phyloP scores from a whole-genome alignment of 1,284 basidiomycete genomes.

The Coriolopsis trogii region DNA sequence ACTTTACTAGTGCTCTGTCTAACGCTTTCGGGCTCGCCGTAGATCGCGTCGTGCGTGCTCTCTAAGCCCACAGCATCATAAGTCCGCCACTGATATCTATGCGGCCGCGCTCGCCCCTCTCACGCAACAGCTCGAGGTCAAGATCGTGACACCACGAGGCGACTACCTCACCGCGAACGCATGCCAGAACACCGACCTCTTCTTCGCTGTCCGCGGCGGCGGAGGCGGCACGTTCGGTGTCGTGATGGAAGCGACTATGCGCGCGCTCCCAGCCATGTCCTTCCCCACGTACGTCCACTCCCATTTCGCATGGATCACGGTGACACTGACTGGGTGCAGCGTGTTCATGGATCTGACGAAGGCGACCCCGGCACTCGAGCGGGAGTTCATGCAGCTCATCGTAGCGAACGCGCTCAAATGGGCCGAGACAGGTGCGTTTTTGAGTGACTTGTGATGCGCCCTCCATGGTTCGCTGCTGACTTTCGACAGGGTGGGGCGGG shows the following conservation, averaged over 20 bases:
- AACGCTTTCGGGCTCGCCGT: slow-evolving; percentile 38
- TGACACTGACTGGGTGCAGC: not conserved
- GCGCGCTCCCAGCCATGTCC: not conserved
- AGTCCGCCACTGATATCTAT: not conserved
- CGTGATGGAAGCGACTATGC: slow-evolving; percentile 24
- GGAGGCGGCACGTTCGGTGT: slow-evolving; percentile 33
- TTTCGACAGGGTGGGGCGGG: not conserved
- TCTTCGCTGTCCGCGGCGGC: slow-evolving; percentile 29
- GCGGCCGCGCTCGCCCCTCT: not conserved
- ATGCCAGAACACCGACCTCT: slow-evolving; percentile 27
- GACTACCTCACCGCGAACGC: slow-evolving; percentile 23
- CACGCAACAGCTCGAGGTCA: slow-evolving; percentile 8
- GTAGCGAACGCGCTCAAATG: not conserved
- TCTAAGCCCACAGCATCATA: no score
- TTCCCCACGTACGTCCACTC: not conserved
- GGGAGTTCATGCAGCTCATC: not conserved
- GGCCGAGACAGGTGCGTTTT: slow-evolving; percentile 1
- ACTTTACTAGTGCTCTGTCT: slow-evolving; percentile 35
- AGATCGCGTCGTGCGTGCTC: slow-evolving; percentile 37
- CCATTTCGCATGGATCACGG: not conserved
- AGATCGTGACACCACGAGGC: slow-evolving; percentile 33
- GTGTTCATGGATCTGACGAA: not conserved
- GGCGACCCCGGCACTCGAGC: not conserved
- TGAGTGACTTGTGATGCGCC: not conserved
- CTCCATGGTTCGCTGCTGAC: not conserved